Evolutionary conservation across 192 early-diverging fungal genomes (phyloP).

Genomic region (Entomortierella parvispora): DNA sequence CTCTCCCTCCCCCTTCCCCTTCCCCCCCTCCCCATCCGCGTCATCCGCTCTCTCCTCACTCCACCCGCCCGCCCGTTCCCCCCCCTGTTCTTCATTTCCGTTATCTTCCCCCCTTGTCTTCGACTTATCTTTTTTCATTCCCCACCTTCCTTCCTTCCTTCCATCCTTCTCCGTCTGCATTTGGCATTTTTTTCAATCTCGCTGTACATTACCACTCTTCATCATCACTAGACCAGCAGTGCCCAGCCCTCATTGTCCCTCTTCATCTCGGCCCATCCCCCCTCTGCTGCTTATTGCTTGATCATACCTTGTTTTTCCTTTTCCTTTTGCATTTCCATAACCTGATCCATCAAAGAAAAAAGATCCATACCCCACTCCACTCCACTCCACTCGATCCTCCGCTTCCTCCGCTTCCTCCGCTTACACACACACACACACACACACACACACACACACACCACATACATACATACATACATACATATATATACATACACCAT

Average conservation of each 20-base stretch:
- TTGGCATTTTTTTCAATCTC: not conserved
- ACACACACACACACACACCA: conserved; percentile 1
- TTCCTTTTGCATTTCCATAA: not conserved
- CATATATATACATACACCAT: conserved; percentile 6
- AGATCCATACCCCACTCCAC: no score
- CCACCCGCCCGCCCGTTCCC: not conserved
- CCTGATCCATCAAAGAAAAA: no score
- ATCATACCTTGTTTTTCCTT: not conserved
- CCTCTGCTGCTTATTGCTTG: not conserved
- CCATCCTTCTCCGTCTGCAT: not conserved
- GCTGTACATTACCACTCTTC: not conserved
- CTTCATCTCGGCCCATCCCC: not conserved
- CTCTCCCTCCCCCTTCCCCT: not conserved
- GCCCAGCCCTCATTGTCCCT: not conserved
- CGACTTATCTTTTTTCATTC: not conserved
- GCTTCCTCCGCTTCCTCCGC: not conserved
- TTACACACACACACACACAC: not conserved
- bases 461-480: not conserved
- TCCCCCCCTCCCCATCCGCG: not conserved
- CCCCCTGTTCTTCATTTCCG: not conserved
- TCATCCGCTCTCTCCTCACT: not conserved
- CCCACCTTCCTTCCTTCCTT: not conserved
- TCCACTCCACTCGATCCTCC: not conserved
- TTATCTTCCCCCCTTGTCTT: not conserved
- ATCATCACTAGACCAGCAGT: not conserved